These are phyloP conservation scores for Triticum urartu DNA, from an alignment of 176 grass and related monocot species.

Conservation along the genomic window DNA sequence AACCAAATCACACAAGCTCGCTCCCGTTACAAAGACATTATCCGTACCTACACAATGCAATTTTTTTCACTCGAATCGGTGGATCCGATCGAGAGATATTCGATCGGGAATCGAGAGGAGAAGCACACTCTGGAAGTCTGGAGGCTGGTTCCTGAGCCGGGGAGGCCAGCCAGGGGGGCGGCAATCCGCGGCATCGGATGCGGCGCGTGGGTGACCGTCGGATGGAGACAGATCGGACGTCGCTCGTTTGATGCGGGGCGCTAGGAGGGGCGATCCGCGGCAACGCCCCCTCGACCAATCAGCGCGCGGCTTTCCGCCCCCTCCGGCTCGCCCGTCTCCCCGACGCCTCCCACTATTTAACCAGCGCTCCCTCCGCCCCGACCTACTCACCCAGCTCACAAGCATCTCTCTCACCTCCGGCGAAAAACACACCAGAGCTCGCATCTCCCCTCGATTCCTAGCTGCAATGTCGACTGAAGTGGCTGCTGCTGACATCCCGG, in stretches of 20 bases:
- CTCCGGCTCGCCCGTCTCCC: neutral
- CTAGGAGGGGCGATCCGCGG: conserved; percentile 53
- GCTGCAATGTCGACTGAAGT: conserved; percentile 45
- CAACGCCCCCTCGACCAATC: conserved; percentile 41
- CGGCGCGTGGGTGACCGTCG: conserved; percentile 17
- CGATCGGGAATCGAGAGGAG: conserved; percentile 44
- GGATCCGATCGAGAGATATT: neutral
- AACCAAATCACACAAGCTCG: neutral
- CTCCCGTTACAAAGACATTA: conserved; percentile 30
- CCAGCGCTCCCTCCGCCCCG: conserved; percentile 21
- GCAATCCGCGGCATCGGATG: conserved; percentile 47
- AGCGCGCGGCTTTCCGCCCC: conserved; percentile 20
- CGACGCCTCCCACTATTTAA: conserved; percentile 54
- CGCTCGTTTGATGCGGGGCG: neutral
- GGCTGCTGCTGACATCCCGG: neutral
- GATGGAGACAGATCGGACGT: conserved; percentile 38
- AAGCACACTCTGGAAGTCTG: conserved; percentile 59
- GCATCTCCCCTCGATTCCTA: neutral
- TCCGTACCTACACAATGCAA: neutral
- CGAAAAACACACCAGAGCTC: neutral
- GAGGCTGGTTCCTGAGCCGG: neutral
- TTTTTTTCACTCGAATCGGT: neutral
- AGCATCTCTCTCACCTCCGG: neutral
- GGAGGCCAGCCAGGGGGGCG: neutral
- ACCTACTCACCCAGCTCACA: neutral